A percentile compares a stretch with the other conserved stretches of the same genome.
These are phyloP conservation scores for Neurospora sp. DNA, from an alignment of 495 filamentous ascomycete species.

Conservation along the genomic window DNA sequence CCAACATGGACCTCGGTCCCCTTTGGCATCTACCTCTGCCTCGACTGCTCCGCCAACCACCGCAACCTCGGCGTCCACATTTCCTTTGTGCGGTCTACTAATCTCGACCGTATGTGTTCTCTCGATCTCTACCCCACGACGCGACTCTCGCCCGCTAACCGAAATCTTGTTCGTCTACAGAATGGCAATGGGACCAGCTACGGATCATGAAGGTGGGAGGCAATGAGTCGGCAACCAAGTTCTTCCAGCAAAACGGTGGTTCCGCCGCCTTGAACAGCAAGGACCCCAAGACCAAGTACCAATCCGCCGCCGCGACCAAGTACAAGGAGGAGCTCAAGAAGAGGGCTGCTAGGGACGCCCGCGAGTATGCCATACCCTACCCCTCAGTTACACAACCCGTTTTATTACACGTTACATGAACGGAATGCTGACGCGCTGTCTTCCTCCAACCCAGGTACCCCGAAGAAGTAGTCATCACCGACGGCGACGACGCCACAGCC, in stretches of 20 bases:
- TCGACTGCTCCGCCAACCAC: slow-evolving; percentile 91
- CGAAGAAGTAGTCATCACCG: slow-evolving; percentile 75
- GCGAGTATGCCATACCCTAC: slow-evolving; percentile 47
- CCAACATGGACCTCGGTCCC: slow-evolving; percentile 98
- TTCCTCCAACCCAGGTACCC: slow-evolving; percentile 51
- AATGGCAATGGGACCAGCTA: slow-evolving; percentile 99
- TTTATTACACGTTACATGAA: neutral
- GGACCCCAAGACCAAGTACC: slow-evolving; percentile 92
- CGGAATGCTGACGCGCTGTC: slow-evolving; percentile 14
- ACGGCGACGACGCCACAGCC: slow-evolving; percentile 54
- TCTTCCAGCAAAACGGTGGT: slow-evolving; percentile 91
- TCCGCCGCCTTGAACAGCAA: slow-evolving; percentile 90
- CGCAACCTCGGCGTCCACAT: slow-evolving; percentile 89
- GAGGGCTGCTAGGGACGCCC: slow-evolving; percentile 67
- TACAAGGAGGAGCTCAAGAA: slow-evolving; percentile 93
- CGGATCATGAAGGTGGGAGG: slow-evolving; percentile 98
- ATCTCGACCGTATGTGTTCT: slow-evolving; percentile 77
- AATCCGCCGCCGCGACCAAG: slow-evolving; percentile 78
- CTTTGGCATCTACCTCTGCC: slow-evolving; percentile 94
- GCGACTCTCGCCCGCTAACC: slow-evolving; percentile 7
- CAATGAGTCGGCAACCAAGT: slow-evolving; percentile 96
- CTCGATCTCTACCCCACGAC: neutral
- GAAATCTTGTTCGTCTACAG: slow-evolving; percentile 33
- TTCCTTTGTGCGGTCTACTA: slow-evolving; percentile 96
- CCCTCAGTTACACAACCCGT: neutral